phyloP scores from a whole-genome alignment of 192 early-diverging fungal genomes.

The Coemansia sp. region DNA sequence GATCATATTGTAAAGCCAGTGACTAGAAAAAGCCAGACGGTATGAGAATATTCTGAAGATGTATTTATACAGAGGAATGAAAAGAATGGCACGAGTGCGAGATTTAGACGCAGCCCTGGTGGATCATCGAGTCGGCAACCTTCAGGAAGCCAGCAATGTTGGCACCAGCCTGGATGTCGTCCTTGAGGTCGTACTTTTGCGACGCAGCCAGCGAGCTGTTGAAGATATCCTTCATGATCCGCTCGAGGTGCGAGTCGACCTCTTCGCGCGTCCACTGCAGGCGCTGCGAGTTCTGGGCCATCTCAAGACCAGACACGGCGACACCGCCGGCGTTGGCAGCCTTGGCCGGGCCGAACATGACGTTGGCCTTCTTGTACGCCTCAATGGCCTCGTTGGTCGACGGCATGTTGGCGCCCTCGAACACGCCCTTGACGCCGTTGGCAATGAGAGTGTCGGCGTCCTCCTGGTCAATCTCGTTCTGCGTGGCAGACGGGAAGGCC shows the following conservation, averaged over 20 bases:
- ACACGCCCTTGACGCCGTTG: conserved; percentile 53
- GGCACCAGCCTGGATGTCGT: conserved; percentile 56
- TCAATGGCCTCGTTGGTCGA: conserved; percentile 57
- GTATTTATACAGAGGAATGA: conserved; percentile 4
- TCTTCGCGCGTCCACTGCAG: conserved; percentile 57
- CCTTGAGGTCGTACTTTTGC: conserved; percentile 47
- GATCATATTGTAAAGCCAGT: no score
- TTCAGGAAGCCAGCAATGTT: conserved; percentile 61
- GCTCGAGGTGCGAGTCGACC: conserved; percentile 54
- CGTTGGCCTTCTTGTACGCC: conserved; percentile 49
- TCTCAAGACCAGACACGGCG: conserved; percentile 58
- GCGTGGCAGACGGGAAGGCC: conserved; percentile 58
- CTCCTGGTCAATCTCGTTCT: conserved; percentile 58
- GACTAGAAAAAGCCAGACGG: no score
- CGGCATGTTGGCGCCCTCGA: conserved; percentile 59
- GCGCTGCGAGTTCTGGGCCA: conserved; percentile 59
- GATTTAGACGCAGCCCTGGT: conserved; percentile 53
- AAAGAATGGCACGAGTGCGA: background rate
- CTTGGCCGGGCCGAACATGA: conserved; percentile 57
- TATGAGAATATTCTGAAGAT: background rate
- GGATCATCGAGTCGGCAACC: conserved; percentile 56
- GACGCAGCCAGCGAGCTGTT: conserved; percentile 54
- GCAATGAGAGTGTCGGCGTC: conserved; percentile 54
- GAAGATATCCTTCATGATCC: conserved; percentile 58
- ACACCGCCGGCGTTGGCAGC: conserved; percentile 59